These are phyloP conservation scores for Aspergillus versicolor DNA, from an alignment of 2,329 filamentous ascomycete species.

Conservation along the genomic window DNA sequence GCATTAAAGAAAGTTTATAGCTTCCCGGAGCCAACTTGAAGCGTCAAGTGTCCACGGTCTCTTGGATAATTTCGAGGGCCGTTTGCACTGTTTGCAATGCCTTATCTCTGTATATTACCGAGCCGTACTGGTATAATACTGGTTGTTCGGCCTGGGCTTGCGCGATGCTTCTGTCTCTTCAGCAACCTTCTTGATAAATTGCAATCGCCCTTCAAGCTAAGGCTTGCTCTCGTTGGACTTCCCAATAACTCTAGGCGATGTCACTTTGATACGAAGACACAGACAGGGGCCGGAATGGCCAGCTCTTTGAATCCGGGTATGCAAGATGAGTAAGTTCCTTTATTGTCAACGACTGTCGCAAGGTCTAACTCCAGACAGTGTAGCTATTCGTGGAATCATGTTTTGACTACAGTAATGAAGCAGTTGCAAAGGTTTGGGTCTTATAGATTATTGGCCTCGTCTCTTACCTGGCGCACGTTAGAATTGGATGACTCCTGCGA, in stretches of 20 bases:
- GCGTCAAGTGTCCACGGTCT: neutral
- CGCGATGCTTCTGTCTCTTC: neutral
- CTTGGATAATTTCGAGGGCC: neutral
- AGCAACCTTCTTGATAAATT: neutral
- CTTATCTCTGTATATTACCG: neutral
- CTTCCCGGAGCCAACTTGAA: neutral
- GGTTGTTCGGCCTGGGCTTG: neutral
- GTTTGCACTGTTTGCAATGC: slow-evolving; percentile 6
- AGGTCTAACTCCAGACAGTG: too few species aligned
- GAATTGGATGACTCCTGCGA: too few species aligned
- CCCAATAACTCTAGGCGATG: neutral
- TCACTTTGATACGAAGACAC: too few species aligned
- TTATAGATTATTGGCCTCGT: too few species aligned
- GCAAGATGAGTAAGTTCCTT: neutral
- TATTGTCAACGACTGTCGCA: neutral
- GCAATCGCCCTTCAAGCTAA: neutral
- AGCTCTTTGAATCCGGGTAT: neutral
- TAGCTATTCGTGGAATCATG: too few species aligned
- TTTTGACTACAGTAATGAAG: too few species aligned
- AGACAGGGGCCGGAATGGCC: neutral
- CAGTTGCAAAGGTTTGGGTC: too few species aligned
- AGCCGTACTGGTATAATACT: neutral
- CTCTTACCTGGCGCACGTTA: too few species aligned
- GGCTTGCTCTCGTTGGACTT: neutral
- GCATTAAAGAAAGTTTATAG: slow-evolving; percentile 13